Conservation (phyloP, 31 red algal genomes). For the Bonnemaisonia californica region DNA sequence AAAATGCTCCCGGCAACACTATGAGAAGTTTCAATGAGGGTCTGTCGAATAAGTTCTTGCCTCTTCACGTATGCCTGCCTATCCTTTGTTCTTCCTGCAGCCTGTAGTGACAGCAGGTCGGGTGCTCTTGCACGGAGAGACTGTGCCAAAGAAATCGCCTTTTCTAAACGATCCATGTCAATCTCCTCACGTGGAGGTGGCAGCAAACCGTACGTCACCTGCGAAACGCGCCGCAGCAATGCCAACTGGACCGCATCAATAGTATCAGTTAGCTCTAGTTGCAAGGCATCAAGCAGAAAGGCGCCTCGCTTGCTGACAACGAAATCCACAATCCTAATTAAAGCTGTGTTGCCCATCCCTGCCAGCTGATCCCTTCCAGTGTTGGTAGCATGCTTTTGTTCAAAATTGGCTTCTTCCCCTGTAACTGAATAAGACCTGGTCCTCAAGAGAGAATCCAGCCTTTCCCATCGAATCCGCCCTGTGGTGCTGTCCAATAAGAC, state of each 20-base stretch:
- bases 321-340: slow-evolving; percentile 66
- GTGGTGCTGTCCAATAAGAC: slow-evolving; percentile 63
- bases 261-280: slow-evolving; percentile 77
- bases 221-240: slow-evolving; percentile 42
- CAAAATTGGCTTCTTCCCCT: background rate
- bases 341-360: slow-evolving; percentile 34
- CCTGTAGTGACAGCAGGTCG: slow-evolving; percentile 32
- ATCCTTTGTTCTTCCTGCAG: background rate
- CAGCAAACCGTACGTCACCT: slow-evolving; percentile 59
- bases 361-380: background rate
- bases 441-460: slow-evolving; percentile 66
- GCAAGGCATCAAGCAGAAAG: slow-evolving; percentile 81
- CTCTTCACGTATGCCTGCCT: slow-evolving; percentile 14
- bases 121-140: slow-evolving; percentile 47
- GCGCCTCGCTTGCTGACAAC: slow-evolving; percentile 63
- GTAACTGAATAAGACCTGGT: slow-evolving; percentile 44
- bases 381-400: background rate
- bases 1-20: slow-evolving; percentile 1
- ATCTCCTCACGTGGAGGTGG: slow-evolving; percentile 66
- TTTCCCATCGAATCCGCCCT: slow-evolving; percentile 80
- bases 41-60: slow-evolving; percentile 1
- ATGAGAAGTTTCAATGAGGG: slow-evolving; percentile 6
- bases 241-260: slow-evolving; percentile 78
- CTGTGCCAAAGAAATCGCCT: slow-evolving; percentile 43
- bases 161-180: slow-evolving; percentile 62